Percentiles rank a stretch among this genome's conserved stretches.
These are phyloP conservation scores for Globisporangium cylindrosporum DNA, from an alignment of 352 stramenopile genomes.

Conservation along the genomic window DNA sequence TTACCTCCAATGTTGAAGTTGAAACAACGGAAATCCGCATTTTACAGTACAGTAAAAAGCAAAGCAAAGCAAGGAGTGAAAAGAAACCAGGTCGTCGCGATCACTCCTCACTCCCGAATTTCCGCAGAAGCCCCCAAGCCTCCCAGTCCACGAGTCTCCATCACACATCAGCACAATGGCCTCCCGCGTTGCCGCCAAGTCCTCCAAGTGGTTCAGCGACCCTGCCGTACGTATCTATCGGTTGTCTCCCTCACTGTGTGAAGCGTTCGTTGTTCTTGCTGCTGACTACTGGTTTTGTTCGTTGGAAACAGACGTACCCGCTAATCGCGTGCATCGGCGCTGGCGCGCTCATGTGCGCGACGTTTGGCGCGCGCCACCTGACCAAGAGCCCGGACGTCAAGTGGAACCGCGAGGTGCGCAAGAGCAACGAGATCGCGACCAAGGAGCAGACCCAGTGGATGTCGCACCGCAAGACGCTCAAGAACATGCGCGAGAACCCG, in stretches of 20 bases:
- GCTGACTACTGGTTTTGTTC: too few species aligned
- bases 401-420: conserved; percentile 57
- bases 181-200: conserved; percentile 31
- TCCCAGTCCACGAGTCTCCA: not conserved
- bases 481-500: conserved; percentile 36
- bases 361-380: conserved; percentile 44
- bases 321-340: conserved; percentile 37
- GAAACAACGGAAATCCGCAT: not conserved
- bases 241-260: too few species aligned
- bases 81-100: not conserved
- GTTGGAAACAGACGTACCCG: conserved; percentile 39
- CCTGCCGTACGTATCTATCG: conserved; percentile 25
- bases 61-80: not conserved
- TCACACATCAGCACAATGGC: conserved; percentile 25
- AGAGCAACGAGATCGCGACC: conserved; percentile 44
- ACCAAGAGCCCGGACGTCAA: conserved; percentile 59
- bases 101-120: conserved; percentile 4
- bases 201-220: conserved; percentile 41
- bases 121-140: not conserved
- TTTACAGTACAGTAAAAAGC: not conserved
- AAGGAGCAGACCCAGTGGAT: conserved; percentile 43
- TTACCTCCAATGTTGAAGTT: conserved; percentile 5
- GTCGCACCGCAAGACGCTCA: conserved; percentile 48
- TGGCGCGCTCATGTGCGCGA: conserved; percentile 38
- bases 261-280: too few species aligned